phyloP scores from a whole-genome alignment of 495 filamentous ascomycete species.

The Jackrogersella multiformis region DNA sequence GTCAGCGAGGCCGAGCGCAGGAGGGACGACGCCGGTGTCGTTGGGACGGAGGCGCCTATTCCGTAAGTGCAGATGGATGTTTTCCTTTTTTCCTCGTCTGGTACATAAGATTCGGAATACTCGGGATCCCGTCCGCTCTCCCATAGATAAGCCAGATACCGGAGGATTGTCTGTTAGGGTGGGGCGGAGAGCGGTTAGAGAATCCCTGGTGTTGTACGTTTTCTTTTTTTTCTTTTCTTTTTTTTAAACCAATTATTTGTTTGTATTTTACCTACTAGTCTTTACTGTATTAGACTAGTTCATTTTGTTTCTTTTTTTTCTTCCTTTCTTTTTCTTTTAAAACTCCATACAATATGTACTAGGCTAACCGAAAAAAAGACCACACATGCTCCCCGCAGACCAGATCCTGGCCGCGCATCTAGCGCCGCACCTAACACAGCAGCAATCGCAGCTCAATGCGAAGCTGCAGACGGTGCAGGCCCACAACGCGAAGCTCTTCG shows the following conservation, averaged over 20 bases:
- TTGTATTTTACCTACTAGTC: slow-evolving; percentile 17
- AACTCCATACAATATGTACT: neutral
- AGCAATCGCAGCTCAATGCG: slow-evolving; percentile 68
- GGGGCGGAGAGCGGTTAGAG: slow-evolving; percentile 62
- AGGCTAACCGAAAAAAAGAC: slow-evolving; percentile 54
- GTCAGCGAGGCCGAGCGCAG: slow-evolving; percentile 72
- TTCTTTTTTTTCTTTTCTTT: slow-evolving; percentile 32
- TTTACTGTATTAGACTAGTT: too few relatives aligned
- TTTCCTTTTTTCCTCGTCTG: slow-evolving; percentile 1
- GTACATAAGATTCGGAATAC: slow-evolving; percentile 51
- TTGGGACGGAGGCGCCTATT: slow-evolving; percentile 46
- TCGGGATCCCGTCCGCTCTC: slow-evolving; percentile 63
- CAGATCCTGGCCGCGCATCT: slow-evolving; percentile 76
- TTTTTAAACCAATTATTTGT: slow-evolving; percentile 5
- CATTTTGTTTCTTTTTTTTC: slow-evolving; percentile 12
- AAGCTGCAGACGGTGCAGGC: slow-evolving; percentile 68
- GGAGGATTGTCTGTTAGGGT: slow-evolving; percentile 59
- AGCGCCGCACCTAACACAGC: slow-evolving; percentile 68
- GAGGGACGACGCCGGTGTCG: slow-evolving; percentile 58
- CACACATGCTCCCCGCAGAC: slow-evolving; percentile 77
- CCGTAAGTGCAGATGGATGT: slow-evolving; percentile 53
- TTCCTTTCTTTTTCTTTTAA: neutral
- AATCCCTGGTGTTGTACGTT: slow-evolving; percentile 61
- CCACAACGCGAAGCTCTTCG: slow-evolving; percentile 71
- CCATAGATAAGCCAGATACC: slow-evolving; percentile 54